A percentile compares a stretch with the other conserved stretches of the same genome.
phyloP scores from a whole-genome alignment of 371 early-diverging fungal genomes.

The Apophysomyces trapeziformis region DNA sequence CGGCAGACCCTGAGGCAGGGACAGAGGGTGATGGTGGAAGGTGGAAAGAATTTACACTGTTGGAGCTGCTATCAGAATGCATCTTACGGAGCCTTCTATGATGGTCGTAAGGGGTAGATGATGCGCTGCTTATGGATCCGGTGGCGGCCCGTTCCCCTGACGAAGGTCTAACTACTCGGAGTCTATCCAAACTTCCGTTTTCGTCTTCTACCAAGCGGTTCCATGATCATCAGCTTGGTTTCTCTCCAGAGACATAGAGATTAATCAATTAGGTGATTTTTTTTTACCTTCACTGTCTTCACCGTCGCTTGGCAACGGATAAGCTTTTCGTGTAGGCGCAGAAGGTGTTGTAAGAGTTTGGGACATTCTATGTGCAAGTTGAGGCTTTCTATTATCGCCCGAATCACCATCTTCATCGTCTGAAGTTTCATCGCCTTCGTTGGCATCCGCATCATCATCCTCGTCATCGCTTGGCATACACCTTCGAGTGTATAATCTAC shows the following conservation, averaged over 20 bases:
- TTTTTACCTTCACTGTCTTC: slow-evolving; percentile 28
- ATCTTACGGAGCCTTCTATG: slow-evolving; percentile 2
- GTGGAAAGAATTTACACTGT: background rate
- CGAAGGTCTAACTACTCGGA: slow-evolving; percentile 10
- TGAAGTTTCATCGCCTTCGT: slow-evolving; percentile 36
- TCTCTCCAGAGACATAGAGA: background rate
- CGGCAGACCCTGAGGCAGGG: slow-evolving; percentile 4
- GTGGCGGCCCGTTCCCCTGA: slow-evolving; percentile 12
- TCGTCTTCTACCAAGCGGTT: slow-evolving; percentile 3
- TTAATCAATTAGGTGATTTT: slow-evolving; percentile 2
- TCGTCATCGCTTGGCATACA: slow-evolving; percentile 53
- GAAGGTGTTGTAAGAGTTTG: slow-evolving; percentile 1
- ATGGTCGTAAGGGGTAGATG: slow-evolving; percentile 8
- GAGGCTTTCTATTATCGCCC: background rate
- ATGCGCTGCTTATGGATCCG: slow-evolving; percentile 7
- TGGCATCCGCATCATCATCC: slow-evolving; percentile 26
- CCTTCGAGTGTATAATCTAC: slow-evolving; percentile 33
- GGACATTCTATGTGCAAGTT: background rate
- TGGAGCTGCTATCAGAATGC: background rate
- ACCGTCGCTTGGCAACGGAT: slow-evolving; percentile 43
- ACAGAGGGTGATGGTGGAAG: slow-evolving; percentile 1
- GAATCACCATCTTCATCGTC: slow-evolving; percentile 31
- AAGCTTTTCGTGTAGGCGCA: slow-evolving; percentile 15
- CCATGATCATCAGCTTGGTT: background rate
- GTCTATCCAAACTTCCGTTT: slow-evolving; percentile 8